phyloP scores from a whole-genome alignment of 2,329 filamentous ascomycete species.

The Neonectria punicea region DNA sequence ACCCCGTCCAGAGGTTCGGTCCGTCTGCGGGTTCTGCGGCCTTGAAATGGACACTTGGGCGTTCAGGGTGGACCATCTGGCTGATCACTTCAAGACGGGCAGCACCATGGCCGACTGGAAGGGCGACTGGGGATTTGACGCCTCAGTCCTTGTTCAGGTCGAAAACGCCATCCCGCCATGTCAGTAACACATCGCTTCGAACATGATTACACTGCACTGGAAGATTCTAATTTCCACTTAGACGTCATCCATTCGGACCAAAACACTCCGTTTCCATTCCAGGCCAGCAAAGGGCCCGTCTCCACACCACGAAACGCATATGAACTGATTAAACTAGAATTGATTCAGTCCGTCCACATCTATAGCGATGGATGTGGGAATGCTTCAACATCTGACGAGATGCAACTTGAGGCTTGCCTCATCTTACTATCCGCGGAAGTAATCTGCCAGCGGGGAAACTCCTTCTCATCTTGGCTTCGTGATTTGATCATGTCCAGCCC shows the following conservation, averaged over 20 bases:
- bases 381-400: constrained; percentile 14
- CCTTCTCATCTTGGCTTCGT: constrained; percentile 24
- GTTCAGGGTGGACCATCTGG: constrained; percentile 50
- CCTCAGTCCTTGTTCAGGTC: constrained; percentile 46
- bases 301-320: constrained; percentile 15
- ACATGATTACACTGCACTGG: neutral
- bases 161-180: constrained; percentile 53
- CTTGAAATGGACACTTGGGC: constrained; percentile 48
- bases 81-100: constrained; percentile 52
- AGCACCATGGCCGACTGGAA: constrained; percentile 54
- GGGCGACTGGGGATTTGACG: constrained; percentile 54
- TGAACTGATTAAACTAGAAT: constrained; percentile 24
- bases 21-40: constrained; percentile 52
- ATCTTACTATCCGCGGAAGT: constrained; percentile 25
- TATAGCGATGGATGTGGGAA: constrained; percentile 10
- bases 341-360: constrained; percentile 23
- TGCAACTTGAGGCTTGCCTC: constrained; percentile 28
- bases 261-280: constrained; percentile 23
- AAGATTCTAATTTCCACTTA: neutral
- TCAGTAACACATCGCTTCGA: neutral
- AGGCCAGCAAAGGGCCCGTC: constrained; percentile 20
- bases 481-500: constrained; percentile 25
- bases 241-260: constrained; percentile 25
- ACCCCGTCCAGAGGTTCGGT: constrained; percentile 17
- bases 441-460: constrained; percentile 7